A percentile compares a stretch with the other conserved stretches of the same genome.
phyloP scores from a whole-genome alignment of 192 early-diverging fungal genomes.

The Funneliformis mosseae region DNA sequence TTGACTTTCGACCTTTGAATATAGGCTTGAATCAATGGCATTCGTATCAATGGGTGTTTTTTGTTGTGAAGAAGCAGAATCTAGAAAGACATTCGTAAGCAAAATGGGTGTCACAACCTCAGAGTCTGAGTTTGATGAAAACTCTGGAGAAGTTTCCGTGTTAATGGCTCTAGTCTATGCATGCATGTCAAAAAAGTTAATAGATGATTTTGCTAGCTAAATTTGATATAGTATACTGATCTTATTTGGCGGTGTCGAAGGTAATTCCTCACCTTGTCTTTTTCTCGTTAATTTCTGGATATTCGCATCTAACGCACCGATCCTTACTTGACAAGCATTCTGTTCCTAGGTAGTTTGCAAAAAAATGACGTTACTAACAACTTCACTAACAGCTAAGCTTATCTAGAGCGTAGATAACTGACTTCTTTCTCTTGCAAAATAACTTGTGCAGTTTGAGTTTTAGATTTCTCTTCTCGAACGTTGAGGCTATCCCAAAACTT shows the following conservation, averaged over 20 bases:
- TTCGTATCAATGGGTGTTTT: neutral
- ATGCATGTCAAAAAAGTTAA: too few relatives aligned
- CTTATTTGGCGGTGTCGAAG: too few relatives aligned
- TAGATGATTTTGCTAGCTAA: too few relatives aligned
- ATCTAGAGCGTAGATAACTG: conserved; percentile 31
- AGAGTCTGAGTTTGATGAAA: too few relatives aligned
- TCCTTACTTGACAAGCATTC: conserved; percentile 34
- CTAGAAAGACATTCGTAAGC: too few relatives aligned
- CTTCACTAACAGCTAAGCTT: conserved; percentile 26
- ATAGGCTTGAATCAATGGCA: neutral
- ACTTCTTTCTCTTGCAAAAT: conserved; percentile 34
- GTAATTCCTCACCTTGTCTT: neutral
- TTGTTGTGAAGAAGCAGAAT: neutral
- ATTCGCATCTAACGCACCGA: conserved; percentile 19
- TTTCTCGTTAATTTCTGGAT: conserved; percentile 27
- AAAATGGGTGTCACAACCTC: too few relatives aligned
- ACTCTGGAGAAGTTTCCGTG: too few relatives aligned
- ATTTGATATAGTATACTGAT: too few relatives aligned
- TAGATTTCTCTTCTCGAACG: conserved; percentile 28
- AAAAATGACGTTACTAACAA: conserved; percentile 26
- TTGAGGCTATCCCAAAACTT: conserved; percentile 13
- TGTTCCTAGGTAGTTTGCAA: conserved; percentile 29
- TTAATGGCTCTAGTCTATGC: too few relatives aligned
- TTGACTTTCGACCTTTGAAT: neutral
- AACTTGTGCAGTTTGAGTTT: conserved; percentile 31